A percentile compares a stretch with the other conserved stretches of the same genome.
Conservation (phyloP, 495 filamentous ascomycete species). For the Penicillium fimorum region DNA sequence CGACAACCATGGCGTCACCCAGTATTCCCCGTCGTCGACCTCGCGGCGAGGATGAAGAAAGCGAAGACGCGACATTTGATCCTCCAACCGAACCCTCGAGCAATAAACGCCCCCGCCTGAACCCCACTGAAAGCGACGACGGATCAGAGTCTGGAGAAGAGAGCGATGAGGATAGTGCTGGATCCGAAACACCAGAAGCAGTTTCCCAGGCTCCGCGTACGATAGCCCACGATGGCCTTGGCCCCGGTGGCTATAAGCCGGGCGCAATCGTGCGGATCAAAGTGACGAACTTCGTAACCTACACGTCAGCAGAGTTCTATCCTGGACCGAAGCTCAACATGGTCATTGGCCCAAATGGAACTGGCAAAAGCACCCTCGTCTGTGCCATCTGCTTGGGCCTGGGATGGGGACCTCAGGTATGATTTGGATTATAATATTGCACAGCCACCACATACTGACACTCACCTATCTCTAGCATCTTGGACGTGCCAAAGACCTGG, state of each 20-base stretch:
- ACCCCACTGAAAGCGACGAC: slow-evolving; percentile 16
- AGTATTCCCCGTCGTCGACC: slow-evolving; percentile 33
- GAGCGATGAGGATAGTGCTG: neutral
- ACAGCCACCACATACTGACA: slow-evolving; percentile 6
- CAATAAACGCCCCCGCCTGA: slow-evolving; percentile 38
- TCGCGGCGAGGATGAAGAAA: slow-evolving; percentile 28
- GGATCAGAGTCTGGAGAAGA: slow-evolving; percentile 13
- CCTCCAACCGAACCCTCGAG: slow-evolving; percentile 22
- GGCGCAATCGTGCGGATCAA: slow-evolving; percentile 89
- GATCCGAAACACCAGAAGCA: neutral
- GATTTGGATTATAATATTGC: slow-evolving; percentile 11
- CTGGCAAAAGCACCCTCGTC: slow-evolving; percentile 95
- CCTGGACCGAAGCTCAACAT: slow-evolving; percentile 95
- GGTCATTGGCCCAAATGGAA: slow-evolving; percentile 98
- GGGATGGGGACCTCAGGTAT: slow-evolving; percentile 71
- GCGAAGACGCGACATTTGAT: slow-evolving; percentile 22
- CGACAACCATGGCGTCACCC: slow-evolving; percentile 29
- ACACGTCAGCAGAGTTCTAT: slow-evolving; percentile 82
- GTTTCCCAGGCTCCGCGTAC: slow-evolving; percentile 5
- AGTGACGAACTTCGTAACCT: slow-evolving; percentile 92
- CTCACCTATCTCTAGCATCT: slow-evolving; percentile 55
- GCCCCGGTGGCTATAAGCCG: slow-evolving; percentile 56
- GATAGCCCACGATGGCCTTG: slow-evolving; percentile 10
- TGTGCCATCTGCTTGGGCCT: slow-evolving; percentile 95
- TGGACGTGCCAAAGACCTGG: slow-evolving; percentile 79